A percentile compares a stretch with the other conserved stretches of the same genome.
Evolutionary conservation across 495 filamentous ascomycete genomes (phyloP).

Genomic region (Diplogelasinospora grovesii): DNA sequence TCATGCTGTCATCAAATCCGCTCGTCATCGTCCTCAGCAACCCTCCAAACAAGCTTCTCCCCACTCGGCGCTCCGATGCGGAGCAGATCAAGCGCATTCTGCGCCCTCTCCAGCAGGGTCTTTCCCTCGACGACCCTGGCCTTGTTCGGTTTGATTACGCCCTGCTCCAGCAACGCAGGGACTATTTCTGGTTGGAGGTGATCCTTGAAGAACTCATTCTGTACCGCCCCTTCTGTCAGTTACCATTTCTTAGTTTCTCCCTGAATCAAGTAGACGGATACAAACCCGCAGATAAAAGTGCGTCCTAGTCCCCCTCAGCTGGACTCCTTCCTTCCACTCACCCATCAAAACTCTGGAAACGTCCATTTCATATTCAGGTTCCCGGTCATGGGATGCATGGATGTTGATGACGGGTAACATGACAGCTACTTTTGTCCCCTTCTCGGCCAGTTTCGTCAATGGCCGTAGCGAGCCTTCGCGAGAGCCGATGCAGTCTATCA

Average conservation of each 20-base stretch:
- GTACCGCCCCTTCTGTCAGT: neutral
- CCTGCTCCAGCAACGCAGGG: conserved; percentile 38
- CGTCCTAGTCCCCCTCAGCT: conserved; percentile 43
- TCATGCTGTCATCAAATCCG: too few relatives aligned
- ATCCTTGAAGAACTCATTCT: conserved; percentile 45
- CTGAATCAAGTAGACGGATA: too few relatives aligned
- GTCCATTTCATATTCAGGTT: conserved; percentile 42
- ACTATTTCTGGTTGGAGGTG: conserved; percentile 44
- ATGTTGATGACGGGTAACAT: conserved; percentile 47
- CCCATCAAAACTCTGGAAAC: conserved; percentile 18
- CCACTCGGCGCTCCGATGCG: conserved; percentile 38
- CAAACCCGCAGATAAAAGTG: conserved; percentile 41
- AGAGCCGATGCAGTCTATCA: conserved; percentile 51
- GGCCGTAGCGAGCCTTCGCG: conserved; percentile 32
- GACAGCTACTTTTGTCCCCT: conserved; percentile 40
- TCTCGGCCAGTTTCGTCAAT: conserved; percentile 36
- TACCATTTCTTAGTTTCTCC: neutral
- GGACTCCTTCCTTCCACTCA: conserved; percentile 42
- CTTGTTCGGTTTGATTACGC: conserved; percentile 41
- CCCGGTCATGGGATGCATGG: conserved; percentile 27
- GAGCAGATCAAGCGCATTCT: conserved; percentile 36
- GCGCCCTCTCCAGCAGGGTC: conserved; percentile 43
- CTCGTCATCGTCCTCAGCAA: conserved; percentile 18
- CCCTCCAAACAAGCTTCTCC: conserved; percentile 45
- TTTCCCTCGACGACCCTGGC: conserved; percentile 40